phyloP scores from a whole-genome alignment of 805 yeast genomes.

The Danielia oregonensis region DNA sequence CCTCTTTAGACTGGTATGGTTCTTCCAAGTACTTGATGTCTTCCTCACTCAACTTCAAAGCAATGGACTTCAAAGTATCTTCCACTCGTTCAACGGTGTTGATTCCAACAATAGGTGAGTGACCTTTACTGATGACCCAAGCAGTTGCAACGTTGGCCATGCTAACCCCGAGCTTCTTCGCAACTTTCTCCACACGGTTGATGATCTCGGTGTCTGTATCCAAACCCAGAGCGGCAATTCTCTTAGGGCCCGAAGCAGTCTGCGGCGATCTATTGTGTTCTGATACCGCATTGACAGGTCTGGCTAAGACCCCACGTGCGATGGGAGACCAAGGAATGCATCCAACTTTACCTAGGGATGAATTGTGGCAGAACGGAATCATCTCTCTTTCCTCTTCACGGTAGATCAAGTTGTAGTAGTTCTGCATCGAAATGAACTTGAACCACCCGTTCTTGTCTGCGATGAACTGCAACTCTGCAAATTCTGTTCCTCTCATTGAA shows the following conservation, averaged over 20 bases:
- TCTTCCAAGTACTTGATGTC: slow-evolving; percentile 37
- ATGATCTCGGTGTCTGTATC: slow-evolving; percentile 28
- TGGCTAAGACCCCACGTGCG: slow-evolving; percentile 52
- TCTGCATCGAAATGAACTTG: slow-evolving; percentile 59
- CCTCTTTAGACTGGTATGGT: no score
- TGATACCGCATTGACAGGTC: slow-evolving; percentile 31
- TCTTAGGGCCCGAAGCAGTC: neutral
- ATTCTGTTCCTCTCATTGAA: slow-evolving; percentile 53
- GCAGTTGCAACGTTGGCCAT: slow-evolving; percentile 56
- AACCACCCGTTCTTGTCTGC: slow-evolving; percentile 58
- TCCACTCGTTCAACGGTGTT: slow-evolving; percentile 48
- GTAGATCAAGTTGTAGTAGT: slow-evolving; percentile 50
- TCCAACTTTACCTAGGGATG: slow-evolving; percentile 46
- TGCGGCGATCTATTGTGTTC: slow-evolving; percentile 1
- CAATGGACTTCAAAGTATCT: slow-evolving; percentile 45
- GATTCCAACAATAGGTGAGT: slow-evolving; percentile 54
- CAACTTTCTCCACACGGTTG: slow-evolving; percentile 51
- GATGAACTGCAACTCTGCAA: slow-evolving; percentile 48
- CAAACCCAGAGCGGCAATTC: slow-evolving; percentile 11
- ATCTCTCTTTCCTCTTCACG: slow-evolving; percentile 68
- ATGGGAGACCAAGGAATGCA: slow-evolving; percentile 60
- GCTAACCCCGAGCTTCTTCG: slow-evolving; percentile 42
- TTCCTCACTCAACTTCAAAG: slow-evolving; percentile 35
- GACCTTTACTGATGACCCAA: slow-evolving; percentile 52
- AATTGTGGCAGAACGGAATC: slow-evolving; percentile 48